Evolutionary conservation across 305 asterid species (phyloP).

Genomic region (Monarda citriodora): DNA sequence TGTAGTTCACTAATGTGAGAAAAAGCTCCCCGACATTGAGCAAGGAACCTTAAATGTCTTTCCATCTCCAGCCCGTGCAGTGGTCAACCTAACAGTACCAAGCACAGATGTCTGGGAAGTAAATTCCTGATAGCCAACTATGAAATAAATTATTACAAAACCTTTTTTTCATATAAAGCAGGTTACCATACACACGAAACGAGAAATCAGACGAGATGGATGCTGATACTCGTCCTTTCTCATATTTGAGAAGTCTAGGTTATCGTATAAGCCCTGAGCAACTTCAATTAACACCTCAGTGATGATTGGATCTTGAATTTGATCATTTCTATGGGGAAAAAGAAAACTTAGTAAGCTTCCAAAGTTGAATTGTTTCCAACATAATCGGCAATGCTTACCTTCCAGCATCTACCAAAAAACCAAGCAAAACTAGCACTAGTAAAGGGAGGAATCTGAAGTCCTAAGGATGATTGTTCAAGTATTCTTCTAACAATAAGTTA

Average conservation of each 20-base stretch:
- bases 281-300: conserved; percentile 79
- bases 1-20: conserved; percentile 66
- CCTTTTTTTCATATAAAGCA: conserved; percentile 14
- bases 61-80: conserved; percentile 62
- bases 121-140: conserved; percentile 23
- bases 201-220: conserved; percentile 65
- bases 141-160: conserved; percentile 15
- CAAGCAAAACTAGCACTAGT: conserved; percentile 3
- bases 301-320: conserved; percentile 56
- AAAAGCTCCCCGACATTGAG: conserved; percentile 89
- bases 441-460: background rate
- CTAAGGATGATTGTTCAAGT: background rate
- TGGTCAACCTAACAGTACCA: conserved; percentile 66
- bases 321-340: conserved; percentile 41
- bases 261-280: conserved; percentile 81
- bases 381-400: conserved; percentile 17
- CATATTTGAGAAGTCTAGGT: conserved; percentile 60
- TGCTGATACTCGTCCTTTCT: conserved; percentile 75
- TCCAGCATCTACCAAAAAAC: conserved; percentile 14
- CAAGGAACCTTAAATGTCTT: conserved; percentile 71
- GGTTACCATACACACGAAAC: conserved; percentile 67
- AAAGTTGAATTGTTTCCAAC: conserved; percentile 19
- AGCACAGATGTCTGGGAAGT: conserved; percentile 16
- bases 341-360: conserved; percentile 16
- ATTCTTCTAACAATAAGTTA: background rate